Percentiles rank a stretch among this genome's conserved stretches.
phyloP scores from a whole-genome alignment of 495 filamentous ascomycete species.

The Darksidea phi region DNA sequence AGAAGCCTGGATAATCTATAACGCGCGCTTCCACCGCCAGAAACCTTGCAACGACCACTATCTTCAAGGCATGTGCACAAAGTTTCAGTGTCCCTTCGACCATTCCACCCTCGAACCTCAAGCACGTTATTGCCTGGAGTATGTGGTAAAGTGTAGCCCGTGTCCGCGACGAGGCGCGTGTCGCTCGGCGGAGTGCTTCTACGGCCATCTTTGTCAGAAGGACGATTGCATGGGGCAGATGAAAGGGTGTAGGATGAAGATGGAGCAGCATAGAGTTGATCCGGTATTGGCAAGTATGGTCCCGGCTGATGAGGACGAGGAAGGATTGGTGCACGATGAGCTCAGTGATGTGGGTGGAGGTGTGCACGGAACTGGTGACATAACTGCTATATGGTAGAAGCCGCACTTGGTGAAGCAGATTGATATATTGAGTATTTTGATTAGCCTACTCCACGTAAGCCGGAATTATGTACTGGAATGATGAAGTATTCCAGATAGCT shows the following conservation, averaged over 20 bases:
- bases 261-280: constrained; percentile 18
- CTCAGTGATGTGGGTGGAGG: background rate
- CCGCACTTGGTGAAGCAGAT: too few species aligned
- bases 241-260: constrained; percentile 23
- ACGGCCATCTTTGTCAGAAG: constrained; percentile 40
- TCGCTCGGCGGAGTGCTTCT: constrained; percentile 25
- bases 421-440: too few species aligned
- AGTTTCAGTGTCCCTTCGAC: constrained; percentile 33
- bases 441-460: too few species aligned
- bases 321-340: background rate
- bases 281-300: constrained; percentile 16
- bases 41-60: constrained; percentile 41
- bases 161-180: constrained; percentile 34
- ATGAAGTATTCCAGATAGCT: too few species aligned
- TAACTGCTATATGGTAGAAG: too few species aligned
- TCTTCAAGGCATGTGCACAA: constrained; percentile 25
- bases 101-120: constrained; percentile 29
- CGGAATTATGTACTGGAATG: too few species aligned
- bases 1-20: constrained; percentile 26
- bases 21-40: constrained; percentile 22
- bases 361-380: too few species aligned
- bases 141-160: constrained; percentile 24
- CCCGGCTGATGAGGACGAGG: constrained; percentile 5
- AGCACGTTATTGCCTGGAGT: constrained; percentile 27
- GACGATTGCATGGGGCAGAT: constrained; percentile 20